Base-by-base conservation (phyloP, 169 alveolate genomes). In the Plasmodium cynomolgi region DNA sequence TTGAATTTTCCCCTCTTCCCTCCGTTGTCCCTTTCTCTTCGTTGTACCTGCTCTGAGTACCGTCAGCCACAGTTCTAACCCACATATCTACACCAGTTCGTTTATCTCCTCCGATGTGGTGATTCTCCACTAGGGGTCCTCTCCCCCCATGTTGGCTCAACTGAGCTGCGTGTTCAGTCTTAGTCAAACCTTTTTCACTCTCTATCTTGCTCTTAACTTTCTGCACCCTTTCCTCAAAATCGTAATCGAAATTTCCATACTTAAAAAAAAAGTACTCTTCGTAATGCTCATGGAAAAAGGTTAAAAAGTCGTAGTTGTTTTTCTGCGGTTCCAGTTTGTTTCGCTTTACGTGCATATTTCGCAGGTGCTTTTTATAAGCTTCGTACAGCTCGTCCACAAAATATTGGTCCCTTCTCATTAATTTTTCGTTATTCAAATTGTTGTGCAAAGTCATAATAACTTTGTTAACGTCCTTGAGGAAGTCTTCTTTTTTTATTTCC, bases 281-380 rank as follows among this genome's bases (percentile, higher is more conserved):
- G 37, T 11, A 71, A 71, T 91, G 73, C 56, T 91, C 95, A 91
- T 91, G 95, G n/a, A 91, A 54, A 73, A 81, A 91, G 23, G 95
- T 79, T 82, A 91, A 91, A 39, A 91, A 91, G 41, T 91, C 95
- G 83, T 91, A 91, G 39, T 91, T 91, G 41, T 83, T 71, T 75
- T 50, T 91, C 58, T 91, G 95, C 31, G 95, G 95, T 72, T 91
- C 92, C 83, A 91, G 75, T 73, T 29, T 91, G 33, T 80, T 80
- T 50, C 88, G 74, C 33, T 82, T 91, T 26, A 91, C 41, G 50
- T 82, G 83, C 92, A 91, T 91, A 71, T 20, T n/a, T 20, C 84
- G 72, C 6, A 91, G 15, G 84, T 91, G 92, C n/a, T 73, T 81
- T 82, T 91, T 82, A 50, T 91, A 91, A 33, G 54, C 92, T 72